These are phyloP conservation scores for Phytophthora meadii DNA, from an alignment of 352 stramenopile genomes.

Conservation along the genomic window DNA sequence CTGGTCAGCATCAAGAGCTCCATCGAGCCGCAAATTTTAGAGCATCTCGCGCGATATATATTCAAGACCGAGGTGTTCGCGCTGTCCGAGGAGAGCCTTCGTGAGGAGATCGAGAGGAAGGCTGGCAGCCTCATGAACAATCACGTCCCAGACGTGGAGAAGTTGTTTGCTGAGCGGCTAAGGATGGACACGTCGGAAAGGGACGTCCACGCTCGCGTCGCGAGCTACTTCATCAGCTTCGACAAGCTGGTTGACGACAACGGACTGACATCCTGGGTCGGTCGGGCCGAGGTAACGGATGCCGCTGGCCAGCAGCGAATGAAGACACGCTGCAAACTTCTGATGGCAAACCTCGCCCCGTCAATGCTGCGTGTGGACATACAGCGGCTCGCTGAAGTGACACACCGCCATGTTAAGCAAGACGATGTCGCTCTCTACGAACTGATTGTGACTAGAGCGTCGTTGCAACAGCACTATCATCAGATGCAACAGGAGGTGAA, in stretches of 20 bases:
- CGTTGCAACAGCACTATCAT: slow-evolving; percentile 1
- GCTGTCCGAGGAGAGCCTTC: too few species aligned
- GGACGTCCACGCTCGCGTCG: neutral
- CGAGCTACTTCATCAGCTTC: neutral
- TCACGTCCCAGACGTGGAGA: neutral
- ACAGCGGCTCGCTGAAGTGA: neutral
- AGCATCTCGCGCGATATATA: neutral
- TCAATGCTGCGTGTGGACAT: neutral
- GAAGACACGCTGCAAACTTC: too few species aligned
- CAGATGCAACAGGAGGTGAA: neutral
- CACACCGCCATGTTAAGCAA: neutral
- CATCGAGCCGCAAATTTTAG: neutral
- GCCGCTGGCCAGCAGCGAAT: too few species aligned
- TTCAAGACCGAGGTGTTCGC: too few species aligned
- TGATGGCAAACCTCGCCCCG: neutral
- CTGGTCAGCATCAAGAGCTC: neutral
- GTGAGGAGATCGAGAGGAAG: neutral
- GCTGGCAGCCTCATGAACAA: neutral
- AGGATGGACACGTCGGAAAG: neutral
- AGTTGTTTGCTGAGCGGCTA: neutral
- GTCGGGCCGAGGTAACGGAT: too few species aligned
- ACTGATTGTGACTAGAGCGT: too few species aligned
- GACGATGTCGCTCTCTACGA: neutral
- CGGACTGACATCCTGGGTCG: neutral
- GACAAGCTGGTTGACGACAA: neutral